Percentiles rank a stretch among this genome's conserved stretches.
These are phyloP conservation scores for Babesia ovata DNA, from an alignment of 169 alveolate species.

Conservation along the genomic window DNA sequence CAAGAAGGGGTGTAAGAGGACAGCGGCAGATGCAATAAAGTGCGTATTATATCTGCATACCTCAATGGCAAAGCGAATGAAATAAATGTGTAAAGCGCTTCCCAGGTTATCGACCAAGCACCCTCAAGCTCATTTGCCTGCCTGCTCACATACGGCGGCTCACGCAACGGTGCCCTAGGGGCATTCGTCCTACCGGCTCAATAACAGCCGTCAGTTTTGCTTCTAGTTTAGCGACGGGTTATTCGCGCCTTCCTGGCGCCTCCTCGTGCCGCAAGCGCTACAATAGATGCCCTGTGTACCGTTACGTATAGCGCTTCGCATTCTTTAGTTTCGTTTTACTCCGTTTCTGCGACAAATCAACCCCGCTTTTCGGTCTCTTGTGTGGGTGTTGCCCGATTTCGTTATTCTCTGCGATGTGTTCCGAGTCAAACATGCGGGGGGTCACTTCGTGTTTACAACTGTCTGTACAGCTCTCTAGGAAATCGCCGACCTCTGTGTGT, in stretches of 20 bases:
- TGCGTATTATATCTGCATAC: not conserved
- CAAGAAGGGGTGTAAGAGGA: not conserved
- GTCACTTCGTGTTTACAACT: not conserved
- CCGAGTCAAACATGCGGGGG: not conserved
- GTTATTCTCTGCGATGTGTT: not conserved
- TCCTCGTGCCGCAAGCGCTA: not conserved
- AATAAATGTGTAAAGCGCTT: not conserved
- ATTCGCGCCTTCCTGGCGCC: not conserved
- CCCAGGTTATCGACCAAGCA: constrained; percentile 1
- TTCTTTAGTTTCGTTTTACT: constrained; percentile 44
- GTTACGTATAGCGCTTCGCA: constrained; percentile 37
- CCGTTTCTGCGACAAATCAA: constrained; percentile 1
- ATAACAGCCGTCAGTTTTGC: too few species aligned
- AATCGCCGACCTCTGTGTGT: constrained; percentile 12
- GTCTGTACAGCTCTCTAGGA: constrained; percentile 22
- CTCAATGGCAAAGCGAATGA: too few species aligned
- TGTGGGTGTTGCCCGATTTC: not conserved
- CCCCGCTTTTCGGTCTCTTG: constrained; percentile 4
- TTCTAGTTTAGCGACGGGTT: too few species aligned
- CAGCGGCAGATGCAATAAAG: constrained; percentile 19
- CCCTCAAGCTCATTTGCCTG: constrained; percentile 31
- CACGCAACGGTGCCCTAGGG: constrained; percentile 8
- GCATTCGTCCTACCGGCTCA: not conserved
- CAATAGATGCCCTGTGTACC: not conserved
- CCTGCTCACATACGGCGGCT: not conserved